Evolutionary conservation across 2,329 filamentous ascomycete genomes (phyloP).

Genomic region (Fusarium temperatum): DNA sequence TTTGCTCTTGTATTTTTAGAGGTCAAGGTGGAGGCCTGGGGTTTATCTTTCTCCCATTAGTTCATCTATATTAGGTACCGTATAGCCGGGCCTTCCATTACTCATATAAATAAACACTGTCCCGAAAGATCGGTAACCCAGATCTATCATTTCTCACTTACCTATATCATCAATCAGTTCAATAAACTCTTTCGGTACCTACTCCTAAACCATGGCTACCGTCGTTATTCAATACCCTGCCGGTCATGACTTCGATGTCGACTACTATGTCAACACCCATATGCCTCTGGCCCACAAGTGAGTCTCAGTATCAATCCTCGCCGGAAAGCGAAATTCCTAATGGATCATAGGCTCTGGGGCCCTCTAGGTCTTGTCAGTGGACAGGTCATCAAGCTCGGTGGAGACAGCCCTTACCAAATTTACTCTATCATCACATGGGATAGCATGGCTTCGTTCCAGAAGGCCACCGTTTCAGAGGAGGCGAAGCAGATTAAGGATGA

Average conservation of each 20-base stretch:
- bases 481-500: neutral
- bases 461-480: neutral
- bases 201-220: neutral
- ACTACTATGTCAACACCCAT: constrained; percentile 14
- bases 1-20: neutral
- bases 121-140: neutral
- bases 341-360: neutral
- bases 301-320: rapidly evolving
- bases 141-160: neutral
- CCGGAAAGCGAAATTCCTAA: rapidly evolving
- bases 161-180: neutral
- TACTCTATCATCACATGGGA: constrained; percentile 6
- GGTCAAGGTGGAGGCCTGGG: neutral
- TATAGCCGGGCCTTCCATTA: neutral
- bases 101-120: neutral
- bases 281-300: constrained; percentile 8
- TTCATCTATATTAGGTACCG: neutral
- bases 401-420: constrained; percentile 7
- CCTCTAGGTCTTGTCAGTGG: neutral
- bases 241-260: constrained; percentile 16
- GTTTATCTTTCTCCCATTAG: neutral
- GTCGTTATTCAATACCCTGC: constrained; percentile 13
- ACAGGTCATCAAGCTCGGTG: constrained; percentile 1
- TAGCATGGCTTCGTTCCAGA: constrained; percentile 13
- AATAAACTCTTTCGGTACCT: no score